Evolutionary conservation across 169 alveolate species (phyloP).

Genomic region (Eimeria acervulina): DNA sequence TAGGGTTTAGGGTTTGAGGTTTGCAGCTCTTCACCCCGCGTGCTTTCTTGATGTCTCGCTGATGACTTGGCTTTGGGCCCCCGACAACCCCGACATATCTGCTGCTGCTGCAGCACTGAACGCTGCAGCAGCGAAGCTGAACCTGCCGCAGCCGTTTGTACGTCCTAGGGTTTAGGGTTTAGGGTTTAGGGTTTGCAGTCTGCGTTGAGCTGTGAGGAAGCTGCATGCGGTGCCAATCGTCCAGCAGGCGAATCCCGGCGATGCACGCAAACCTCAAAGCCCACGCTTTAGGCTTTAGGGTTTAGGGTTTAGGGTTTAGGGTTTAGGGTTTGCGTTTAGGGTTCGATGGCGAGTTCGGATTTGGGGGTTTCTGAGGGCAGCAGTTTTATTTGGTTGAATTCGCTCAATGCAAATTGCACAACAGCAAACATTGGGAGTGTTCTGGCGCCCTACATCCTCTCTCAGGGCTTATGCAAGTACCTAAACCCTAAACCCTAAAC

Average conservation of each 20-base stretch:
- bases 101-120: constrained; percentile 1
- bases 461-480: constrained; percentile 6
- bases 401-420: background rate
- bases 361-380: constrained; percentile 12
- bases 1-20: constrained; percentile 22
- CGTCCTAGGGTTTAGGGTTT: constrained; percentile 12
- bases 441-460: constrained; percentile 17
- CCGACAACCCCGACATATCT: constrained; percentile 42
- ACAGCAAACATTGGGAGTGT: background rate
- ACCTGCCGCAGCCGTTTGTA: background rate
- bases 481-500: constrained; percentile 46
- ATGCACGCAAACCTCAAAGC: background rate
- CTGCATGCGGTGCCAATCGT: background rate
- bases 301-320: constrained; percentile 28
- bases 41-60: constrained; percentile 29
- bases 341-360: background rate
- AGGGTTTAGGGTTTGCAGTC: background rate
- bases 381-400: background rate
- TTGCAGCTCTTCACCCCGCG: constrained; percentile 28
- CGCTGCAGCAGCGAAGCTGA: constrained; percentile 32
- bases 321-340: constrained; percentile 28
- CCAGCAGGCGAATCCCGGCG: background rate
- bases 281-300: constrained; percentile 19
- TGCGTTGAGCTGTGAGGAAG: background rate
- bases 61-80: constrained; percentile 41